phyloP scores from a whole-genome alignment of 495 filamentous ascomycete species.

The Trichoderma virens region DNA sequence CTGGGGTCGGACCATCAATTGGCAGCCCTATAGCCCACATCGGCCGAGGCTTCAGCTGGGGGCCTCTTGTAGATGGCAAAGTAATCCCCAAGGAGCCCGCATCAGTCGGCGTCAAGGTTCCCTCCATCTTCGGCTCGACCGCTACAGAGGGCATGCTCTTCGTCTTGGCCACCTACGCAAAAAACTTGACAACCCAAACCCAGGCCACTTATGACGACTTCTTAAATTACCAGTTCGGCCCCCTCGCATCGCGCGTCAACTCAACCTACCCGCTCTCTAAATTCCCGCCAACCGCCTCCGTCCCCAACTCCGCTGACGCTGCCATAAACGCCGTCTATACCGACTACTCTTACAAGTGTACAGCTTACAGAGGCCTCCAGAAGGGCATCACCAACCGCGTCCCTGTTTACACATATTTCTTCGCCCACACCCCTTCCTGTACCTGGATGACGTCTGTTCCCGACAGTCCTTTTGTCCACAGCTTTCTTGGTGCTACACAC shows the following conservation, averaged over 20 bases:
- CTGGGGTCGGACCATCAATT: not conserved
- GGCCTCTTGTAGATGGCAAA: not conserved
- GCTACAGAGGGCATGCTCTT: not conserved
- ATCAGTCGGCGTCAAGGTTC: not conserved
- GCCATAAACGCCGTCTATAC: not conserved
- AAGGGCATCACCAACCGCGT: not conserved
- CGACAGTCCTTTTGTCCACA: not conserved
- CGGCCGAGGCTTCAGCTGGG: slow-evolving; percentile 4
- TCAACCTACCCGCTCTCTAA: not conserved
- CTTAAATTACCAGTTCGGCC: slow-evolving; percentile 2
- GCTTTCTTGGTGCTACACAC: slow-evolving; percentile 11
- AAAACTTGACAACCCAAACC: not conserved
- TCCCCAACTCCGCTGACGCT: slow-evolving; percentile 5
- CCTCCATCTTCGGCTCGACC: not conserved
- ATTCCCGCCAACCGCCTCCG: not conserved
- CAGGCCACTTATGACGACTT: slow-evolving; percentile 1
- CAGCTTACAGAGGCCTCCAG: not conserved
- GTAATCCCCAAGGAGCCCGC: slow-evolving; percentile 1
- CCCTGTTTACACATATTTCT: not conserved
- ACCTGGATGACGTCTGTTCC: slow-evolving; percentile 28
- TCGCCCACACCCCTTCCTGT: not conserved
- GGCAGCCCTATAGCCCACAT: not conserved
- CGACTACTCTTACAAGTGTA: not conserved
- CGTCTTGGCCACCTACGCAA: not conserved
- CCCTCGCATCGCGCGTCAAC: not conserved